Base-by-base conservation (phyloP, 352 stramenopile species). In the Phytophthora meadii region DNA sequence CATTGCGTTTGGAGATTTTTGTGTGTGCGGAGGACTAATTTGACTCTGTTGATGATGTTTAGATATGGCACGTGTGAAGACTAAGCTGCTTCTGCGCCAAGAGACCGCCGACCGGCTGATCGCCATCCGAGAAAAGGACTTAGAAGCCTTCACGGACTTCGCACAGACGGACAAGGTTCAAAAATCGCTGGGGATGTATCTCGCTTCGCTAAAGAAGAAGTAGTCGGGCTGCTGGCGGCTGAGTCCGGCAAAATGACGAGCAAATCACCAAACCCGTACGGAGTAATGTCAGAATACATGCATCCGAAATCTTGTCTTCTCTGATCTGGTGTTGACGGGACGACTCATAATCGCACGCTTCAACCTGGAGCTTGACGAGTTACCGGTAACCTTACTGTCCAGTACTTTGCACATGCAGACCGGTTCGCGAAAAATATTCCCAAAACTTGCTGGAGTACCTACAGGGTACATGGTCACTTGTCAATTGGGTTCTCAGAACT, bases 141-240 rank as follows among this genome's bases (percentile, higher is more conserved):
- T 88, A 24, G 81, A 93, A 56, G 65, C 73, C 17, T 95, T 93
- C 57, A 67, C 68, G 32, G 81, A 92, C 64, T 89, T 95, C 68
- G 80, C 70, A 22, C 81, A 90, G 68, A 92, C 83, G 11, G 86
- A 94, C 72, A 90, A 90, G 72, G 81, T 90, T 50, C 88, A 95
- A 54, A 94, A 93, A 58, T 82, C 82, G 46, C 79, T 95, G 50
- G 85, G 63, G 15, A 79, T 81, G 60, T 95, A 95, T 73, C 66
- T 95, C 27, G 79, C 79, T 53, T 84, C 85, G 54, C 78, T 95
- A 55, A 94, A 92, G 79, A 94, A 93, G 41, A 74, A 74, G 47
- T 70, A 60, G 49, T 22, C 10, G 36, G 15, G 24, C 34, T 46
- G 42, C 12, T 15, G 28, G 27, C 22, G 30, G 36, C 50, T 54